Evolutionary conservation across 441 rosid species (phyloP).

Genomic region (Corymbia calophylla): DNA sequence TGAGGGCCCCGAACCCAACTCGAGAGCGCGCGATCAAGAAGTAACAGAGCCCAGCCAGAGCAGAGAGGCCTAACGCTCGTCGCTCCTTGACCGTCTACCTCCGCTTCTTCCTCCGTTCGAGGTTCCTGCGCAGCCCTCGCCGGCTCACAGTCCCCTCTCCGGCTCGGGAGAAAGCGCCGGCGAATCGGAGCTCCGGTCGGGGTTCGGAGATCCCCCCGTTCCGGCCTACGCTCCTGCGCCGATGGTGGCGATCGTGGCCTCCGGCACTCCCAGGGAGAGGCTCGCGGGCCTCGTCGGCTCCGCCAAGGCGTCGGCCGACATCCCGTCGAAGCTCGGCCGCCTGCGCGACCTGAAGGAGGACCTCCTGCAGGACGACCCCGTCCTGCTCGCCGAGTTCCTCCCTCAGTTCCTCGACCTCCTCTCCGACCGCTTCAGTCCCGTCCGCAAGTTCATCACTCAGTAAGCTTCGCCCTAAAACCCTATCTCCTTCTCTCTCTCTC

Average conservation of each 20-base stretch:
- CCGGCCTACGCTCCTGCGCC: not conserved
- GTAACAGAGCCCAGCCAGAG: not conserved
- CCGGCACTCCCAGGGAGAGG: conserved; percentile 40
- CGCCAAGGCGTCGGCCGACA: conserved; percentile 44
- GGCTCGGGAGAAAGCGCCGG: not conserved
- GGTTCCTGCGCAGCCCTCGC: not conserved
- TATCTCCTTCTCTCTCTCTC: not conserved
- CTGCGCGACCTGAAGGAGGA: conserved; percentile 53
- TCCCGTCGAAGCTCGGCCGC: conserved; percentile 63
- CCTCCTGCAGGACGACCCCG: conserved; percentile 32
- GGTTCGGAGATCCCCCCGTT: not conserved
- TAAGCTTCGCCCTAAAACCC: conserved; percentile 25
- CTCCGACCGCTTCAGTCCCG: conserved; percentile 63
- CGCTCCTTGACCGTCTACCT: not conserved
- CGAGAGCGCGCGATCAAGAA: not conserved
- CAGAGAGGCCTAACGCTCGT: not conserved
- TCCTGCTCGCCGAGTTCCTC: conserved; percentile 51
- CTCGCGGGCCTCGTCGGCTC: conserved; percentile 45
- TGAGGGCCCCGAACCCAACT: not conserved
- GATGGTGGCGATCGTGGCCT: conserved; percentile 56
- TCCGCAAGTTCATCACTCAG: conserved; percentile 80
- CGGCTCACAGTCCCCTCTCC: not conserved
- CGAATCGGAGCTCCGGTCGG: not conserved
- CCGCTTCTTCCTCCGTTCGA: not conserved
- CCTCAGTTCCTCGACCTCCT: conserved; percentile 73